Evolutionary conservation across 2,329 filamentous ascomycete genomes (phyloP).

Genomic region (Arthrobotrys megalospora): DNA sequence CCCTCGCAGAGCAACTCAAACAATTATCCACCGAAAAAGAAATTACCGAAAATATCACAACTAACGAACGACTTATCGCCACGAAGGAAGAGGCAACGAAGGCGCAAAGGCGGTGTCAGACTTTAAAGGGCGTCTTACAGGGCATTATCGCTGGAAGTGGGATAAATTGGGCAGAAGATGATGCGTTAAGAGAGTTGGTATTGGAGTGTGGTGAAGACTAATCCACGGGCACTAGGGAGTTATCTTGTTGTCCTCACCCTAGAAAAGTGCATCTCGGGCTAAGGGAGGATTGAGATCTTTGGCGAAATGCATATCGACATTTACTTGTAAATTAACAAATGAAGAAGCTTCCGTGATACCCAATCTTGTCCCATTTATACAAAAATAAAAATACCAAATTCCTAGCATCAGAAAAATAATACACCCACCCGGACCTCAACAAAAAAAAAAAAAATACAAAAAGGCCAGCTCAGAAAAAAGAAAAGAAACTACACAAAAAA

Average conservation of each 20-base stretch:
- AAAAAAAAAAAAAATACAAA: not conserved
- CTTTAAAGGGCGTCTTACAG: conserved; percentile 83
- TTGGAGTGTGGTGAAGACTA: conserved; percentile 70
- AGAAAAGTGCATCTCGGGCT: too few relatives aligned
- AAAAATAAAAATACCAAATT: not conserved
- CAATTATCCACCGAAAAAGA: conserved; percentile 44
- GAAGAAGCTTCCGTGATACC: conserved; percentile 3
- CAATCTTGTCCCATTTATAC: conserved; percentile 9
- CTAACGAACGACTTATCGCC: conserved; percentile 38
- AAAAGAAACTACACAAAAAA: conserved; percentile 1
- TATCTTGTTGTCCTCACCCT: too few relatives aligned
- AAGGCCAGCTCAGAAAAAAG: conserved; percentile 4
- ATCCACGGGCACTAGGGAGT: not conserved
- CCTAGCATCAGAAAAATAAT: conserved; percentile 6
- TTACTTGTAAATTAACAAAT: conserved; percentile 5
- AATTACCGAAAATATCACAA: conserved; percentile 51
- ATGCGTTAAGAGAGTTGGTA: conserved; percentile 78
- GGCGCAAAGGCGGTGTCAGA: conserved; percentile 78
- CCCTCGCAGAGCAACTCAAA: conserved; percentile 41
- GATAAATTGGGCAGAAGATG: conserved; percentile 83
- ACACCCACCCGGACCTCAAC: not conserved
- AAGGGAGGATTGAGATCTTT: conserved; percentile 1
- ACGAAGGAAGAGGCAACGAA: conserved; percentile 75
- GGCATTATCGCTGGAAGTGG: conserved; percentile 85
- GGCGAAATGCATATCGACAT: conserved; percentile 7